These are phyloP conservation scores for Tylopilus sp. DNA, from an alignment of 768 basidiomycete genomes.

Conservation along the genomic window DNA sequence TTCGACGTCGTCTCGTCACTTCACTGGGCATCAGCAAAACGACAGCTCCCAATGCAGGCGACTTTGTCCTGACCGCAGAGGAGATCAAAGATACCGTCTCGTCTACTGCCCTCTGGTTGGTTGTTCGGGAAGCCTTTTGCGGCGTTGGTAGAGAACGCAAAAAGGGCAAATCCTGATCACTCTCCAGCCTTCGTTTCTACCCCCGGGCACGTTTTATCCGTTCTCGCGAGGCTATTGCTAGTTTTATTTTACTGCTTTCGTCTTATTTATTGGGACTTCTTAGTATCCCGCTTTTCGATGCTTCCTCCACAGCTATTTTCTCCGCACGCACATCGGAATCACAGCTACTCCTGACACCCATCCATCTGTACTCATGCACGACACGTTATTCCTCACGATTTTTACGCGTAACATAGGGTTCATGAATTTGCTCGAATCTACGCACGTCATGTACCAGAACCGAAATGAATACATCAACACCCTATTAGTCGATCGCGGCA, in stretches of 20 bases:
- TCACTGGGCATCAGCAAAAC: slow-evolving; percentile 27
- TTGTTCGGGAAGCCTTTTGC: slow-evolving; percentile 90
- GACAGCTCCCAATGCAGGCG: slow-evolving; percentile 18
- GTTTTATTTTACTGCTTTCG: slow-evolving; percentile 7
- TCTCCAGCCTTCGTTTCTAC: background rate
- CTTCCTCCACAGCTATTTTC: slow-evolving; percentile 1
- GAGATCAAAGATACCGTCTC: slow-evolving; percentile 93
- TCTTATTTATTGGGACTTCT: slow-evolving; percentile 17
- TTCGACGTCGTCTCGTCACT: slow-evolving; percentile 47
- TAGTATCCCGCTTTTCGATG: slow-evolving; percentile 11
- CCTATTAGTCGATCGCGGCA: slow-evolving; percentile 1
- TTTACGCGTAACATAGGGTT: background rate
- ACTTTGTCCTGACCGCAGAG: slow-evolving; percentile 72
- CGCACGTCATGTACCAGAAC: slow-evolving; percentile 10
- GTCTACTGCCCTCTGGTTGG: slow-evolving; percentile 85
- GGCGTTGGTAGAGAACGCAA: slow-evolving; percentile 78
- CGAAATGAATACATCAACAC: slow-evolving; percentile 4
- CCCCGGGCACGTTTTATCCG: slow-evolving; percentile 13
- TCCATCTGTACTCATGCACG: slow-evolving; percentile 22
- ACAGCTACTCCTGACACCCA: slow-evolving; percentile 4
- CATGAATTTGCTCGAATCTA: slow-evolving; percentile 23
- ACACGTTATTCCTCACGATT: background rate
- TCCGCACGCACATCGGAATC: background rate
- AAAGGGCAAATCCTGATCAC: slow-evolving; percentile 65
- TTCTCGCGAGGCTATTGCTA: slow-evolving; percentile 10